Conservation (phyloP, 768 basidiomycete genomes). For the Lentinula sp. region DNA sequence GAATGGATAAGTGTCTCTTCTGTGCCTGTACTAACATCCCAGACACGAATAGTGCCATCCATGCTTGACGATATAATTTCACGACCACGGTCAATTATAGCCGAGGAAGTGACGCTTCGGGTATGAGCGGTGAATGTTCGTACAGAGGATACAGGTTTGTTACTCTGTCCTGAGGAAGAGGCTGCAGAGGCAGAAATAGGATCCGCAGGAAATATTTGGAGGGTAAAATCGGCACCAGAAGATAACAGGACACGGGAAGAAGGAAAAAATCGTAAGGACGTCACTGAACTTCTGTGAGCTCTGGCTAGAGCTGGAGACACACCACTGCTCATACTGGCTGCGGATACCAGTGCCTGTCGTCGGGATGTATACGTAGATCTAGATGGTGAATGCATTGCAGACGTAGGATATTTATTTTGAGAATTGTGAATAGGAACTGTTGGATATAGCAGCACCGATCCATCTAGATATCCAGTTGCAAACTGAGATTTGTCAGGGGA, state of each 20-base stretch:
- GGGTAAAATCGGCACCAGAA: slow-evolving; percentile 58
- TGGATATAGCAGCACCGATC: slow-evolving; percentile 47
- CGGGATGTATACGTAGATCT: slow-evolving; percentile 11
- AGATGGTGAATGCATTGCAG: slow-evolving; percentile 8
- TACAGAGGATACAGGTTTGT: slow-evolving; percentile 39
- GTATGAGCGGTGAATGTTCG: slow-evolving; percentile 64
- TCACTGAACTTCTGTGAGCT: slow-evolving; percentile 49
- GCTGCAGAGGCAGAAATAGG: slow-evolving; percentile 19
- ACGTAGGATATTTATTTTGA: slow-evolving; percentile 1
- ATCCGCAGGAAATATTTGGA: slow-evolving; percentile 61
- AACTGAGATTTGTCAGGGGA: slow-evolving; percentile 53
- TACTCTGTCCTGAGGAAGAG: slow-evolving; percentile 6
- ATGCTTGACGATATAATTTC: slow-evolving; percentile 62
- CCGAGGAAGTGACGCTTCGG: slow-evolving; percentile 54
- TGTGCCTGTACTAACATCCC: slow-evolving; percentile 59
- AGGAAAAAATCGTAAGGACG: slow-evolving; percentile 59
- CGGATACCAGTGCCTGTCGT: slow-evolving; percentile 8
- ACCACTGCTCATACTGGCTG: not conserved
- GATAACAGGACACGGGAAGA: slow-evolving; percentile 69
- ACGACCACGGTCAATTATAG: slow-evolving; percentile 60
- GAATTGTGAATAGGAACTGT: slow-evolving; percentile 14
- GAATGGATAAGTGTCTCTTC: slow-evolving; percentile 40
- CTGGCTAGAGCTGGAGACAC: slow-evolving; percentile 23
- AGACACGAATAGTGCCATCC: slow-evolving; percentile 64
- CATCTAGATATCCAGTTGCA: slow-evolving; percentile 56